Percentiles rank a stretch among this genome's conserved stretches.
These are phyloP conservation scores for Lecanicillium sp. DNA, from an alignment of 2,329 filamentous ascomycete genomes.

Conservation along the genomic window DNA sequence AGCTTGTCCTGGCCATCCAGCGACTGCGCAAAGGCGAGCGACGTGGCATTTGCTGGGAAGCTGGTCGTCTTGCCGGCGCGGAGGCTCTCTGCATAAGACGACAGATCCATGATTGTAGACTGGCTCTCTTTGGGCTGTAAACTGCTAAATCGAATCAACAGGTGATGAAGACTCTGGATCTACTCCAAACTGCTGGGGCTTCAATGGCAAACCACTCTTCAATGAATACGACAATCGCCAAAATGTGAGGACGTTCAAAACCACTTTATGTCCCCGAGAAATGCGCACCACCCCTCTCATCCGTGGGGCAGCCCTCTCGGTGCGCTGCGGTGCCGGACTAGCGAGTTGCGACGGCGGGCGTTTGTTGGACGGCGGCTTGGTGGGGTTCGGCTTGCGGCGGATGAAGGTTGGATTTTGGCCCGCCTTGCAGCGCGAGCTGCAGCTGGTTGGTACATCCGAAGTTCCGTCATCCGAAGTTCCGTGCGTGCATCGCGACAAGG, in stretches of 20 bases:
- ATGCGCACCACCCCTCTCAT: conserved; percentile 18
- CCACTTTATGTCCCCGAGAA: conserved; percentile 6
- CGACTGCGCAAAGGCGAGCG: conserved; percentile 37
- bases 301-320: conserved; percentile 3
- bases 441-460: neutral
- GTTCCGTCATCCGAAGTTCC: conserved; percentile 7
- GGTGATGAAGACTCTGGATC: conserved; percentile 1
- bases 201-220: too few species aligned
- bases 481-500: neutral
- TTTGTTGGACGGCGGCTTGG: too few species aligned
- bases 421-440: too few species aligned
- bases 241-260: conserved; percentile 4
- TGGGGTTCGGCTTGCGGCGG: too few species aligned
- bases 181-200: too few species aligned
- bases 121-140: too few species aligned
- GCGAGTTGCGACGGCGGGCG: too few species aligned
- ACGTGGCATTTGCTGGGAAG: conserved; percentile 41
- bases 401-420: too few species aligned
- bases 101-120: conserved; percentile 33
- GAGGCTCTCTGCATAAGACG: conserved; percentile 29
- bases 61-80: conserved; percentile 30
- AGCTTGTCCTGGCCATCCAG: conserved; percentile 58
- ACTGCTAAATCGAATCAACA: too few species aligned
- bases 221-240: too few species aligned
- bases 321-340: too few species aligned